A percentile compares a stretch with the other conserved stretches of the same genome.
These are phyloP conservation scores for Sicyos edulis DNA, from an alignment of 306 rosid genomes.

Conservation along the genomic window DNA sequence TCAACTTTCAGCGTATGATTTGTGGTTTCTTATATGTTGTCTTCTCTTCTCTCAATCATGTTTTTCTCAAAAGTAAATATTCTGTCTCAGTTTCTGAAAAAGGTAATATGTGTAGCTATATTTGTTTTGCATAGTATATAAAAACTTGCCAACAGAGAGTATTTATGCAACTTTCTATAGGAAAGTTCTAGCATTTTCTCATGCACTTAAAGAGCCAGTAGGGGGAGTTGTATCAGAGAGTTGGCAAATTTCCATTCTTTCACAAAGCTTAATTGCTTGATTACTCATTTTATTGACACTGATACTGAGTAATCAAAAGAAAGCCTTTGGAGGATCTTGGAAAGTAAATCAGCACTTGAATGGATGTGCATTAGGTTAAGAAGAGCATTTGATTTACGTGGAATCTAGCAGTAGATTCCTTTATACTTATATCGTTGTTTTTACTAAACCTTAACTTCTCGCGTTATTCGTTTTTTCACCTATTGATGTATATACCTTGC, in stretches of 20 bases:
- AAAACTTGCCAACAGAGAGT: not conserved
- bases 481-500: conserved; percentile 24
- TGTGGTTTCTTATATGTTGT: conserved; percentile 26
- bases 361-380: conserved; percentile 37
- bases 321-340: conserved; percentile 48
- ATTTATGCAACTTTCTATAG: conserved; percentile 35
- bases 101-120: not conserved
- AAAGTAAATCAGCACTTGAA: conserved; percentile 53
- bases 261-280: conserved; percentile 58
- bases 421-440: not conserved
- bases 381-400: conserved; percentile 25
- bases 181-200: conserved; percentile 67
- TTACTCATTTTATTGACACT: conserved; percentile 53
- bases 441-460: not conserved
- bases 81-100: not conserved
- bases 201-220: conserved; percentile 62
- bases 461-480: not conserved
- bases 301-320: conserved; percentile 41
- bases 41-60: too few species aligned
- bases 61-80: not conserved
- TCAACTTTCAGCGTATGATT: conserved; percentile 37
- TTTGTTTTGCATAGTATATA: not conserved
- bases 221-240: conserved; percentile 40
- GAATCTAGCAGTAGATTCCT: not conserved
- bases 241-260: conserved; percentile 49